These are phyloP conservation scores for Polyplosphaeria fusca DNA, from an alignment of 495 filamentous ascomycete genomes.

Conservation along the genomic window DNA sequence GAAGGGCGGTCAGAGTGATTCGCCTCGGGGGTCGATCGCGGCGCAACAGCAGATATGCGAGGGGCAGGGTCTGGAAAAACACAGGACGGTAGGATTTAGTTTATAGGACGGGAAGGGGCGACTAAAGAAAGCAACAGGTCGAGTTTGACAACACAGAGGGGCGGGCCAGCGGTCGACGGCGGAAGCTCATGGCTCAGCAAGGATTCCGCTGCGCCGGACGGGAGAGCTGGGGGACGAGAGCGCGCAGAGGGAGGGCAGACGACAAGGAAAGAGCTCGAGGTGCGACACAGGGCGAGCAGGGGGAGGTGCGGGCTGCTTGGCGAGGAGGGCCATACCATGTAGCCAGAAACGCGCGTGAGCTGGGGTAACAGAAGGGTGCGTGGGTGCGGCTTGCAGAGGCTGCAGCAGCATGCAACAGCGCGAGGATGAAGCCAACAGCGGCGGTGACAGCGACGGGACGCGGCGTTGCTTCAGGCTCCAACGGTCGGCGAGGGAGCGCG, in stretches of 20 bases:
- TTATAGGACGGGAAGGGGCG: slow-evolving; percentile 18
- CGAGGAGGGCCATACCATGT: slow-evolving; percentile 43
- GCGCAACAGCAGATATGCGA: slow-evolving; percentile 30
- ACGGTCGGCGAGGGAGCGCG: slow-evolving; percentile 18
- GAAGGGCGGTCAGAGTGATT: slow-evolving; percentile 16
- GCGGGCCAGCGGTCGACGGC: slow-evolving; percentile 10
- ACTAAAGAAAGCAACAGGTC: slow-evolving; percentile 25
- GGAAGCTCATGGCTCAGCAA: slow-evolving; percentile 20
- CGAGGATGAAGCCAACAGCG: slow-evolving; percentile 32
- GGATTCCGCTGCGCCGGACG: slow-evolving; percentile 23
- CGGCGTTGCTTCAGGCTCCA: slow-evolving; percentile 12
- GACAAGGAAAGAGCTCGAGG: too few relatives aligned
- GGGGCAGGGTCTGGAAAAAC: slow-evolving; percentile 26
- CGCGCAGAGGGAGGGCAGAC: slow-evolving; percentile 13
- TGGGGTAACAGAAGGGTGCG: slow-evolving; percentile 31
- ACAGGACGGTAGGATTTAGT: slow-evolving; percentile 23
- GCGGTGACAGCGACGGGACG: slow-evolving; percentile 21
- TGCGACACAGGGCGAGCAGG: slow-evolving; percentile 29
- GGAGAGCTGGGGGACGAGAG: slow-evolving; percentile 14
- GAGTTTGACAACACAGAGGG: slow-evolving; percentile 24
- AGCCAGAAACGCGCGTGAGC: slow-evolving; percentile 33
- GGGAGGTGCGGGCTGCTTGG: slow-evolving; percentile 36
- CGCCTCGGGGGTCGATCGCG: slow-evolving; percentile 12
- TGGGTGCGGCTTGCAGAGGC: slow-evolving; percentile 37
- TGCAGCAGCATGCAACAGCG: slow-evolving; percentile 36